Evolutionary conservation across 1,284 basidiomycete species (phyloP), one percentile per base, ranked within the genome.

Genomic region (Malassezia globosa): DNA sequence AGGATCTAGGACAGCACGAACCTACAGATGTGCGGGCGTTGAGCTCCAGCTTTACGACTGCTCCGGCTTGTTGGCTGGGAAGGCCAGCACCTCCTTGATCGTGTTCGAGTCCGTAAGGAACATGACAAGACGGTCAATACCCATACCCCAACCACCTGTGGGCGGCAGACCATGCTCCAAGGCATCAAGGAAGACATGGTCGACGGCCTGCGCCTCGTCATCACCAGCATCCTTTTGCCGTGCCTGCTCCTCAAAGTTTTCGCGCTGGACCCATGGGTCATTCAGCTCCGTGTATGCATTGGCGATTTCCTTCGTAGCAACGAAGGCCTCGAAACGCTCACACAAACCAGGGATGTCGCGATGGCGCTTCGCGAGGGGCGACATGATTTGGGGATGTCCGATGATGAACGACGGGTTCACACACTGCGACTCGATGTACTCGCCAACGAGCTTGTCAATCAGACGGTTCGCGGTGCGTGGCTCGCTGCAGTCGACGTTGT

Each of bases 351-450:
- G 57, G 23, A 68, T 64, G 46, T 63, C 58, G 23, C 68, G 63
- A 46, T 71, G 66, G 29, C 66, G 57, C 57, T 71, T 71, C 36
- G 92, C 94, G 19, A 99, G 81, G 7, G 92, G 92, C 3, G 89
- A 95, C 92, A 99, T 99, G 64, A 99, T 87, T 77, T 96, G 90
- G 36, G 92, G 92, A 75, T 99, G 92, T 22, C 92, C 94, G 6
- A 52, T 83, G 61, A 99, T 97, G 79, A 99, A 99, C 11, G 87
- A 80, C 5, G 92, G 92, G 44, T 86, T 92, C 71, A 96, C 82
- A 76, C 92, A 99, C 55, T 97, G 82, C 40, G 83, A 85, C 74
- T 99, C 92, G 72, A 97, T 96, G 75, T 79, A 96, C 73, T 97
- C 92, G 52, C 92, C 92, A 44, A 96, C 92, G 61, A 84, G 83